Base-by-base conservation (phyloP, 768 basidiomycete species). In the Trametes cingulata region DNA sequence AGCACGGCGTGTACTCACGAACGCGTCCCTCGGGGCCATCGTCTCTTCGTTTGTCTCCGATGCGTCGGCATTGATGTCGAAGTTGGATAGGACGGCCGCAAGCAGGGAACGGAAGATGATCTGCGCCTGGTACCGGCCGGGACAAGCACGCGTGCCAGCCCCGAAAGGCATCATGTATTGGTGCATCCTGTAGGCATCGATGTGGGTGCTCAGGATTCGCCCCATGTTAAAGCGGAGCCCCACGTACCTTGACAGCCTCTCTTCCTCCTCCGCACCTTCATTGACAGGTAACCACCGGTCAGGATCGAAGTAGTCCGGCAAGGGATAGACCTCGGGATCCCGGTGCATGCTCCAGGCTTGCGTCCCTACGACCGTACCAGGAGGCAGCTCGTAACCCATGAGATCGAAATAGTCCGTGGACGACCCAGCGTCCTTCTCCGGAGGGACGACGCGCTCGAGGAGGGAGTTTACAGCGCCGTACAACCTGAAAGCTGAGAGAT, bases 261-360 rank as follows among this genome's bases (percentile, higher is more conserved):
- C 52, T 22, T 27, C 40, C 24, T 29, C 52, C 19, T 25, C 39
- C 15, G 22, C 13, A 19, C 19, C 33, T 13, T 3, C 40, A 24
- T 13, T 70, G 69, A 17, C 9, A 3, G 54, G 76, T 76, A 33
- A 73, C 69, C 15, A 88, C 76, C 88, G 29, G 29, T 87, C 89
- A 40, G 87, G 83, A 61, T 88, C 87, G 27, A 87, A 87, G 37
- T 83, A 72, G 35, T 87, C 80, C 6, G 88, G 86, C 29, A 83
- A 84, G 24, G 84, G 79, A 70, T 88, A 90, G 35, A 88, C 73
- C 24, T 74, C 68, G 10, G 84, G 71, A 67, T 88, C 83, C 49
- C 86, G 83, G 69, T 90, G 88, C 80, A 88, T 82, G 12, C 86
- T 86, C 87, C 87, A 90, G 29, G 85, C 80, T 66, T 88, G 86